Evolutionary conservation across 768 basidiomycete genomes (phyloP), one percentile per base, ranked within the genome.

Genomic region (Hortiboletus flavorubellus): DNA sequence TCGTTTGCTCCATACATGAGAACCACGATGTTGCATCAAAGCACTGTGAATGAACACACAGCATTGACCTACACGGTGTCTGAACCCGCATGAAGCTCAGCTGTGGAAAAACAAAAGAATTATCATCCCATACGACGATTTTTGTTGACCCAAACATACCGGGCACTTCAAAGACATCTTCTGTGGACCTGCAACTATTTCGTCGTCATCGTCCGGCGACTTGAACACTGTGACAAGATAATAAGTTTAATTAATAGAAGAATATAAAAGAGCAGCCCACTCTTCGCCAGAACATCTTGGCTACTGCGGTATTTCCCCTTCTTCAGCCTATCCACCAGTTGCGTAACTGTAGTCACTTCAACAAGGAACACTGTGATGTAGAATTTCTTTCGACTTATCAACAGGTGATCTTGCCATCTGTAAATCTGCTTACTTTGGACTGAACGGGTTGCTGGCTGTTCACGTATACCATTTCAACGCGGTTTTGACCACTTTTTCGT

Each of bases 21-120:
- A 89, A 92, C 94, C 94, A 99, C 39, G 90, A 92, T 16, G 79
- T 80, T 0, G 94, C 94, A 71, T 99, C 97, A 72, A 98, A 99
- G 69, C 97, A 99, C 62, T 94, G 91, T 8, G 90, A 75, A 71
- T 98, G 97, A 37, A 89, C 84, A 65, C 97, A 98, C 55, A 79
- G 77, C n/a, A 75, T 79, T 1, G 97, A 95, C 31, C 96, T 89
- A 68, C 90, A 86, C 8, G 97, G 96, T 0, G 82, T 87, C 34
- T 72, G 76, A 53, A 99, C 85, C 7, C 95, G 89, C 70, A 86
- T 82, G 69, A 89, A 97, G 43, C 91, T 93, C 57, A 99, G 76
- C 95, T 81, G 60, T 43, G 40, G 56, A 57, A 44, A 37, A 11
- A 50, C 12, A 33, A n/a, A 45, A 48, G 6, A 2, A 18, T 56